Conservation (phyloP, 2,329 filamentous ascomycete genomes). For the Sporothrix variecibatus region DNA sequence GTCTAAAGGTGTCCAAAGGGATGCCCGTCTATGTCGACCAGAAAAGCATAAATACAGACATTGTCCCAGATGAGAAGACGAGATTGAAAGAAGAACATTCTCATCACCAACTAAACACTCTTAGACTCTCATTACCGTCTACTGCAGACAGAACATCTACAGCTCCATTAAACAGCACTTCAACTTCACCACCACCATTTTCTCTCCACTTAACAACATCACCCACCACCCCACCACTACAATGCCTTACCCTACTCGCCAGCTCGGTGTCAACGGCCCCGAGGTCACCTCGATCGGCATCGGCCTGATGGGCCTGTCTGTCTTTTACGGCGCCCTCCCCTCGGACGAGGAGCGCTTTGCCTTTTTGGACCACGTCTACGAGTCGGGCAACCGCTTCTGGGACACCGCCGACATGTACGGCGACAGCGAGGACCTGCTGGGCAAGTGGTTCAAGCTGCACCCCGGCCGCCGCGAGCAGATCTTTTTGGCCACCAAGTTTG, state of each 20-base stretch:
- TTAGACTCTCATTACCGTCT: too few relatives aligned
- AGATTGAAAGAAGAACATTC: neutral
- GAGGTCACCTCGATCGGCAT: constrained; percentile 49
- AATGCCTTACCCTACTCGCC: constrained; percentile 40
- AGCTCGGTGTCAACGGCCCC: constrained; percentile 50
- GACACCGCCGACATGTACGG: constrained; percentile 48
- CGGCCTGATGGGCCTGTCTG: constrained; percentile 47
- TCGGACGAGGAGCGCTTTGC: constrained; percentile 44
- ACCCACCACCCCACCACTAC: neutral
- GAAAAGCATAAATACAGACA: constrained; percentile 6
- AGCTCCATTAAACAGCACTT: neutral
- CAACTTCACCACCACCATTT: neutral
- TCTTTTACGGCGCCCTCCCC: constrained; percentile 30
- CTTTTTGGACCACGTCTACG: constrained; percentile 46
- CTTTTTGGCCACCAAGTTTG: constrained; percentile 42
- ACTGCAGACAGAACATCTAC: neutral
- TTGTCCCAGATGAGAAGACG: neutral
- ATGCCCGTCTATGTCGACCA: neutral
- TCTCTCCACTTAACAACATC: neutral
- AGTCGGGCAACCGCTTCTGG: constrained; percentile 47
- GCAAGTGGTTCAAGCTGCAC: constrained; percentile 47
- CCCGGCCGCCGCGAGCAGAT: constrained; percentile 44
- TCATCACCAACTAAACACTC: neutral
- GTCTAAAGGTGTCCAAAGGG: neutral
- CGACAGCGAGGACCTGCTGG: constrained; percentile 47